These are phyloP conservation scores for Trichoderma endophyticum DNA, from an alignment of 2,329 filamentous ascomycete genomes.

Conservation along the genomic window DNA sequence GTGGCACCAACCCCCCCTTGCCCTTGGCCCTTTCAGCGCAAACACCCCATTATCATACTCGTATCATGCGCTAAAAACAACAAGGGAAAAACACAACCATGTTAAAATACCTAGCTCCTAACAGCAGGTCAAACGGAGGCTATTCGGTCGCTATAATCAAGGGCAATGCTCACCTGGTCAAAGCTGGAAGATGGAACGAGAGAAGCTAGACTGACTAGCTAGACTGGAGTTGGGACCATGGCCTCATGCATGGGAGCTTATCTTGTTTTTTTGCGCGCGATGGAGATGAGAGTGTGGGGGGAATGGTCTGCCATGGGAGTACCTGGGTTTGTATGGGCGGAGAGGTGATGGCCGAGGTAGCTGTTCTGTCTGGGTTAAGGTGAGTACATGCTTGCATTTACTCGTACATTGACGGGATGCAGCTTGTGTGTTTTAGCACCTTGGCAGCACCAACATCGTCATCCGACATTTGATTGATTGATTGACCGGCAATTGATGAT, in stretches of 20 bases:
- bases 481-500: not conserved
- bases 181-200: not conserved
- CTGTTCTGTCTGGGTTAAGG: not conserved
- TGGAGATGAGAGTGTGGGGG: not conserved
- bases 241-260: conserved; percentile 15
- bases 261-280: not conserved
- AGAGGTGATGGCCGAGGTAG: not conserved
- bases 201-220: not conserved
- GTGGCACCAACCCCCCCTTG: not conserved
- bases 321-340: not conserved
- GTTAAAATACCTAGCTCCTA: not conserved
- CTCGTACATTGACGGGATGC: not conserved
- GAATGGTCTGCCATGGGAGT: not conserved
- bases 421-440: not conserved
- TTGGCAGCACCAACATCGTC: not conserved
- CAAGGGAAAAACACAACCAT: not conserved
- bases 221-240: not conserved
- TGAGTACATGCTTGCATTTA: not conserved
- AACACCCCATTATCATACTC: conserved; percentile 8
- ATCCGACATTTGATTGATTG: not conserved
- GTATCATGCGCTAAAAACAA: conserved; percentile 12
- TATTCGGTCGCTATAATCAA: not conserved
- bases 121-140: not conserved
- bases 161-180: not conserved
- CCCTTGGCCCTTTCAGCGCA: not conserved